These are phyloP conservation scores for Populus deltoides DNA, from an alignment of 345 rosid genomes.

Conservation along the genomic window DNA sequence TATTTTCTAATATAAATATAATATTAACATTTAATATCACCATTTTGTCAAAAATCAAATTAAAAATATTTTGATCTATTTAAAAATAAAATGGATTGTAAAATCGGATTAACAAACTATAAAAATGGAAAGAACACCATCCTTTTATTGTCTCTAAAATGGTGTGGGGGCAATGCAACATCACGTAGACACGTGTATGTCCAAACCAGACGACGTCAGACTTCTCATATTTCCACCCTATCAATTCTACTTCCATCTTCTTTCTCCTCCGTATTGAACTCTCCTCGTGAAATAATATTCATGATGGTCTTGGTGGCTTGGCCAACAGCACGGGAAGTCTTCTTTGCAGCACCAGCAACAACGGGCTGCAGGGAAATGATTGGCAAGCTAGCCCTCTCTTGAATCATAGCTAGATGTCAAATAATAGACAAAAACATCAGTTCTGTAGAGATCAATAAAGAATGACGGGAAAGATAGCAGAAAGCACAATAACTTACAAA, in stretches of 20 bases:
- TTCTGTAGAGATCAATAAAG: neutral
- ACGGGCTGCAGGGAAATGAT: constrained; percentile 72
- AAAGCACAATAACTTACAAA: constrained; percentile 44
- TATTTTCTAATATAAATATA: no score
- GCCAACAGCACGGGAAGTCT: constrained; percentile 75
- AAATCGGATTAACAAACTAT: no score
- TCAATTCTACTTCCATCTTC: constrained; percentile 34
- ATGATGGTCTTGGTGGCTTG: constrained; percentile 69
- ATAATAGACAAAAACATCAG: constrained; percentile 13
- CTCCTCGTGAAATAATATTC: constrained; percentile 59
- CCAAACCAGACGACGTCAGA: neutral
- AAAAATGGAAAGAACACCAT: no score
- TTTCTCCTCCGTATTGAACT: constrained; percentile 30
- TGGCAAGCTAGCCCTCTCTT: constrained; percentile 87
- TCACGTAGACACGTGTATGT: neutral
- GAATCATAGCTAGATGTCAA: constrained; percentile 66
- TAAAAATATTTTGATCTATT: no score
- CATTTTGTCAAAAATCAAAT: no score
- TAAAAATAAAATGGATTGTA: no score
- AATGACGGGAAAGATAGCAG: neutral
- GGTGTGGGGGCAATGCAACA: no score
- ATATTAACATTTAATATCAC: no score
- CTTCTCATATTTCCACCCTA: constrained; percentile 35
- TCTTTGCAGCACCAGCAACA: constrained; percentile 74
- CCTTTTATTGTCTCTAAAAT: no score